These are phyloP conservation scores for Aspergillus pseudoviridinutans DNA, from an alignment of 2,329 filamentous ascomycete species.

Conservation along the genomic window DNA sequence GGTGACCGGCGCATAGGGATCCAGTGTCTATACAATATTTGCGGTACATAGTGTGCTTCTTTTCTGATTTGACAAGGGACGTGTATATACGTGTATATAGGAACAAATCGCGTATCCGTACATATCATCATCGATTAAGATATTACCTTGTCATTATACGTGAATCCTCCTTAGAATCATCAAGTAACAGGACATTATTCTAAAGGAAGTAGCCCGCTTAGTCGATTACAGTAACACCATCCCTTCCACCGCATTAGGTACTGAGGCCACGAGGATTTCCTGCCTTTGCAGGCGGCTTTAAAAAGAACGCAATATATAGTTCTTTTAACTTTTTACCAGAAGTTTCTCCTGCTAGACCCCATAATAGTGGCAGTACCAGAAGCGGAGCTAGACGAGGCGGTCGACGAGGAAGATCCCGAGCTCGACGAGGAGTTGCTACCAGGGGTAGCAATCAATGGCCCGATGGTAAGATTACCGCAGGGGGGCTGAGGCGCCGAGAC, in stretches of 20 bases:
- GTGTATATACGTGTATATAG: background rate
- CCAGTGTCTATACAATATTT: too few relatives aligned
- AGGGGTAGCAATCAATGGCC: constrained; percentile 19
- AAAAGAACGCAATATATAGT: background rate
- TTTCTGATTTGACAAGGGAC: background rate
- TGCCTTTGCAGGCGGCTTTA: background rate
- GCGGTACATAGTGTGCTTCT: too few relatives aligned
- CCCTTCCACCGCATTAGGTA: background rate
- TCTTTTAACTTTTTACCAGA: background rate
- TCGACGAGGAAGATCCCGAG: too few relatives aligned
- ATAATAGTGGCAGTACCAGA: background rate
- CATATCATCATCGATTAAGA: background rate
- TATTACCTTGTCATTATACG: too few relatives aligned
- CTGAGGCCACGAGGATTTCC: background rate
- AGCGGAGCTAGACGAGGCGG: background rate
- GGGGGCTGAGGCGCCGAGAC: constrained; percentile 18
- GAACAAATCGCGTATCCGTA: background rate
- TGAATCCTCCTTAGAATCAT: too few relatives aligned
- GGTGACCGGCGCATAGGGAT: background rate
- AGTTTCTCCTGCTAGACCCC: background rate
- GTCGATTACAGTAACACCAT: background rate
- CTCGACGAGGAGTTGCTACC: constrained; percentile 2
- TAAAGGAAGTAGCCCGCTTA: background rate
- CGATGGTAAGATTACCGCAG: constrained; percentile 20
- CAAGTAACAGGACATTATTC: background rate